These are phyloP conservation scores for Cryptosporidium baileyi DNA, from an alignment of 169 alveolate genomes.

Conservation along the genomic window DNA sequence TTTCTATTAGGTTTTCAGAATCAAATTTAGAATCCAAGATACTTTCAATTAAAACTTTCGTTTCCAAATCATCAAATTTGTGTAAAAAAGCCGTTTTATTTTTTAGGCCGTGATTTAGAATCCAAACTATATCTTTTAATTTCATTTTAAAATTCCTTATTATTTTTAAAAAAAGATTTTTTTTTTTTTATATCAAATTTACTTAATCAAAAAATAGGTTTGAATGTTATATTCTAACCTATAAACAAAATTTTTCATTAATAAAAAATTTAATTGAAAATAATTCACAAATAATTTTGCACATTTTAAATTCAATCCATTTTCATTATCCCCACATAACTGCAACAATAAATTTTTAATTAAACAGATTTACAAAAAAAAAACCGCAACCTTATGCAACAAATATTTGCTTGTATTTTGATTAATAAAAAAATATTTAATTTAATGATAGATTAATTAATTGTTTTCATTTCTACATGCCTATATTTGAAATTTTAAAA, in stretches of 20 bases:
- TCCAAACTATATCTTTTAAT: slow-evolving; percentile 9
- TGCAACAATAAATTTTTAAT: no score
- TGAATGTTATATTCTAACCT: no score
- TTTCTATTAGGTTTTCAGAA: neutral
- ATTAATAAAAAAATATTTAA: no score
- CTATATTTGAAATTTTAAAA: no score
- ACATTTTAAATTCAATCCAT: no score
- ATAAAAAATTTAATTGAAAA: neutral
- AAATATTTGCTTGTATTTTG: no score
- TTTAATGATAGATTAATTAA: no score
- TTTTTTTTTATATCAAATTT: neutral
- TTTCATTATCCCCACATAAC: slow-evolving; percentile 31
- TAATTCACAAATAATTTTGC: neutral
- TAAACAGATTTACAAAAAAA: no score
- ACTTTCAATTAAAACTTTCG: neutral
- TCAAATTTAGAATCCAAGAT: neutral
- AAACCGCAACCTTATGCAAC: no score
- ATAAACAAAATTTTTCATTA: neutral
- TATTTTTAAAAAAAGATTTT: no score
- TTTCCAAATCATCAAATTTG: neutral
- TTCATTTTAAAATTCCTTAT: slow-evolving; percentile 10
- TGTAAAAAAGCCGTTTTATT: neutral
- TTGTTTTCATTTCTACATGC: no score
- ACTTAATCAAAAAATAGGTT: no score
- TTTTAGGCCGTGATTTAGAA: slow-evolving; percentile 1